A percentile compares a stretch with the other conserved stretches of the same genome.
Conservation (phyloP, 805 yeast species). For the Metschnikowia orientalis region DNA sequence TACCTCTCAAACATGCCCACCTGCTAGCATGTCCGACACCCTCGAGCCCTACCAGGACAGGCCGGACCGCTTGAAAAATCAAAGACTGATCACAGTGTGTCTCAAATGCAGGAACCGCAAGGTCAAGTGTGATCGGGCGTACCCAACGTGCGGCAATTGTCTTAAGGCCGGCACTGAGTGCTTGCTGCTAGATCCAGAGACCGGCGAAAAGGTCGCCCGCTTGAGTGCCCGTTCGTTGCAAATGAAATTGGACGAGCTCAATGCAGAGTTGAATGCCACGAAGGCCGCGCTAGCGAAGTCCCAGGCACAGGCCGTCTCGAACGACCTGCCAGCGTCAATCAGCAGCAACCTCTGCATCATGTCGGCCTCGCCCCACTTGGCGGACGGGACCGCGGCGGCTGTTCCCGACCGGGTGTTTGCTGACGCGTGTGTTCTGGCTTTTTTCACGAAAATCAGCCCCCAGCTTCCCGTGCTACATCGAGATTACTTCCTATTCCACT, state of each 20-base stretch:
- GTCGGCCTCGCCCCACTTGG: neutral
- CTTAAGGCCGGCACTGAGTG: constrained; percentile 13
- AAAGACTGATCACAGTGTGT: constrained; percentile 16
- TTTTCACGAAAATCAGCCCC: constrained; percentile 11
- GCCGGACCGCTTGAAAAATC: neutral
- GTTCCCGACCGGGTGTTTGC: constrained; percentile 9
- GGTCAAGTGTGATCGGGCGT: constrained; percentile 15
- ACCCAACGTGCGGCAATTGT: constrained; percentile 18
- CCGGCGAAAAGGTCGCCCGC: constrained; percentile 15
- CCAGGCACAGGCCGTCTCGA: neutral
- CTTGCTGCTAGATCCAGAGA: constrained; percentile 11
- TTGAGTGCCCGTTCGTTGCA: constrained; percentile 12
- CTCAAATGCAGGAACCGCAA: constrained; percentile 13
- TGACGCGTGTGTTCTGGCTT: constrained; percentile 9
- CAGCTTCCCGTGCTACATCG: constrained; percentile 18
- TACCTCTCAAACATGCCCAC: too few relatives aligned
- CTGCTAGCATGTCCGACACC: neutral
- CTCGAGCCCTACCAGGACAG: neutral
- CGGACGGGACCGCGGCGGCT: constrained; percentile 3
- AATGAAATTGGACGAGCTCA: constrained; percentile 7
- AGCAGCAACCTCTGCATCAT: constrained; percentile 1
- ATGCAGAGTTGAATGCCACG: constrained; percentile 7
- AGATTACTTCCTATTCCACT: constrained; percentile 12
- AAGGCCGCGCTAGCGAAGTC: constrained; percentile 3
- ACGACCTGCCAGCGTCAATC: neutral